These are phyloP conservation scores for Oryza nivara DNA, from an alignment of 176 grass and related monocot genomes.

Conservation along the genomic window DNA sequence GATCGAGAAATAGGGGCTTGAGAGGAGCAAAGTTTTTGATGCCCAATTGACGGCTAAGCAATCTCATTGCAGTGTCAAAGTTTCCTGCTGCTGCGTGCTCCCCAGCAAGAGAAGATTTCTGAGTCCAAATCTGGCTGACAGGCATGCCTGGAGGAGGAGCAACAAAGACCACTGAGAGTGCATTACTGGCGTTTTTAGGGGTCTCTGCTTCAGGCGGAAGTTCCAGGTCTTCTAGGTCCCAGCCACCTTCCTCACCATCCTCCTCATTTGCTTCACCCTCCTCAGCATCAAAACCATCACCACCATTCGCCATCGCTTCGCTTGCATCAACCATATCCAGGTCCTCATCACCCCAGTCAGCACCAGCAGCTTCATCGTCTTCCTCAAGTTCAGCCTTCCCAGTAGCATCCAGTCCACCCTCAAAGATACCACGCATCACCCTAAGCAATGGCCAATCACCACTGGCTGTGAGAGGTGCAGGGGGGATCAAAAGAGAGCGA, in stretches of 20 bases:
- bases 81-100: slow-evolving; percentile 93
- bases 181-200: slow-evolving; percentile 57
- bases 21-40: slow-evolving; percentile 90
- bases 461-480: slow-evolving; percentile 65
- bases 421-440: slow-evolving; percentile 92
- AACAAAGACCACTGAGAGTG: slow-evolving; percentile 63
- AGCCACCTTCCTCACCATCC: slow-evolving; percentile 75
- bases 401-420: slow-evolving; percentile 79
- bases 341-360: slow-evolving; percentile 95
- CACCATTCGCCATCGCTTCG: slow-evolving; percentile 68
- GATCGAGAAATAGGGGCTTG: slow-evolving; percentile 79
- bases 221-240: slow-evolving; percentile 98
- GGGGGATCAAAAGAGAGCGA: slow-evolving; percentile 71
- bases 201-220: slow-evolving; percentile 81
- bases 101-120: slow-evolving; percentile 96
- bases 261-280: slow-evolving; percentile 73
- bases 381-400: slow-evolving; percentile 71
- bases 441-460: slow-evolving; percentile 96
- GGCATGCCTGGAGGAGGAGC: slow-evolving; percentile 85
- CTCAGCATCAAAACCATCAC: slow-evolving; percentile 57
- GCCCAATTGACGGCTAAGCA: slow-evolving; percentile 89
- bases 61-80: slow-evolving; percentile 89
- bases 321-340: slow-evolving; percentile 85
- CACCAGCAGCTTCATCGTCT: slow-evolving; percentile 76
- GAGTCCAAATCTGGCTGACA: slow-evolving; percentile 95